A percentile compares a stretch with the other conserved stretches of the same genome.
These are phyloP conservation scores for Hypomontagnella monticulosa DNA, from an alignment of 495 filamentous ascomycete genomes.

Conservation along the genomic window DNA sequence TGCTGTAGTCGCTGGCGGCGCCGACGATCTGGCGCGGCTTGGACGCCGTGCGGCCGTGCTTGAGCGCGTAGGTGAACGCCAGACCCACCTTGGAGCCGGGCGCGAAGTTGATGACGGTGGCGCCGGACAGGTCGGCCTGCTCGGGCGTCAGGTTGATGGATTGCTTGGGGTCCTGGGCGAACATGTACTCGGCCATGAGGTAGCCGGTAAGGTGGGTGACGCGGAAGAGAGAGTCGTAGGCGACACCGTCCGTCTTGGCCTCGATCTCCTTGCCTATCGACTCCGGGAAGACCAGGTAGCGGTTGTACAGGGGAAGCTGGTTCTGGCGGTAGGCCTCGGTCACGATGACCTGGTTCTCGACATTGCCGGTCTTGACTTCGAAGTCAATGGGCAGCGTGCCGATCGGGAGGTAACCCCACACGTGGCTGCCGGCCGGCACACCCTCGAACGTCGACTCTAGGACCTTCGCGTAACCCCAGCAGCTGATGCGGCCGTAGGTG, in stretches of 20 bases:
- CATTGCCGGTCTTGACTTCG: conserved; percentile 47
- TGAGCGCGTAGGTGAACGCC: conserved; percentile 52
- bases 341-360: conserved; percentile 49
- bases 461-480: conserved; percentile 66
- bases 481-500: conserved; percentile 62
- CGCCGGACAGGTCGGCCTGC: conserved; percentile 57
- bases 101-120: conserved; percentile 54
- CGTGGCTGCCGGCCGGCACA: conserved; percentile 45
- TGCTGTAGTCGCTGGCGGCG: conserved; percentile 47
- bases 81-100: conserved; percentile 63
- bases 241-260: conserved; percentile 36
- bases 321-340: conserved; percentile 54
- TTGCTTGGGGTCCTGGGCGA: conserved; percentile 46
- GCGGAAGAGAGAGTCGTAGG: conserved; percentile 55
- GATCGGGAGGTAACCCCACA: conserved; percentile 55
- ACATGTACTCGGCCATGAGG: conserved; percentile 59
- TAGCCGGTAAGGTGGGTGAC: conserved; percentile 58
- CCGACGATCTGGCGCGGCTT: conserved; percentile 48
- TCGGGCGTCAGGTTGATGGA: conserved; percentile 55
- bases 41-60: conserved; percentile 31
- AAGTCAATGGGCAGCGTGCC: conserved; percentile 49
- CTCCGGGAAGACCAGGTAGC: conserved; percentile 50
- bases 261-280: conserved; percentile 25
- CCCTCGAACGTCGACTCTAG: conserved; percentile 54
- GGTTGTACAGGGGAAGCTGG: conserved; percentile 64